These are phyloP conservation scores for Lanzia echinophila DNA, from an alignment of 2,329 filamentous ascomycete species.

Conservation along the genomic window DNA sequence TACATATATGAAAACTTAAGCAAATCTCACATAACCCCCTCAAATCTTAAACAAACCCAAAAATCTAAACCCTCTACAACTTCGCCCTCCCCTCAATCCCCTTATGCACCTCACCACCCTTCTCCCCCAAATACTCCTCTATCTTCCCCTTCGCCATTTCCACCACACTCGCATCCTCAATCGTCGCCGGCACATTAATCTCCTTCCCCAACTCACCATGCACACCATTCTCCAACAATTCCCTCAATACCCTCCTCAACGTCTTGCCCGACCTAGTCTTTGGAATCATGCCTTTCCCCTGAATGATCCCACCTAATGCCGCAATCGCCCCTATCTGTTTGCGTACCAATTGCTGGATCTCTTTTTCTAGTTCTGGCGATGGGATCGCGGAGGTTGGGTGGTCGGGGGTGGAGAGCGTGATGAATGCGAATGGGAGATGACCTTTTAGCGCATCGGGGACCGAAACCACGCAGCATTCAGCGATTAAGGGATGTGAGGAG, in stretches of 20 bases:
- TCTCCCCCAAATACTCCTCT: conserved; percentile 63
- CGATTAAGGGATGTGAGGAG: conserved; percentile 68
- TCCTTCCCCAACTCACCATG: conserved; percentile 65
- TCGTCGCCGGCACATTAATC: conserved; percentile 72
- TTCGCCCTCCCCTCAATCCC: conserved; percentile 37
- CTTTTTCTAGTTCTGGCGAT: conserved; percentile 39
- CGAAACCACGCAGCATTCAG: conserved; percentile 79
- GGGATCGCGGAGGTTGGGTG: conserved; percentile 47
- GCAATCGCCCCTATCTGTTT: conserved; percentile 84
- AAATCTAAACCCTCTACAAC: conserved; percentile 35
- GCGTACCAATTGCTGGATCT: conserved; percentile 68
- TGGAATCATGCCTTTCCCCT: conserved; percentile 80
- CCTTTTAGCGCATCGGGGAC: conserved; percentile 84
- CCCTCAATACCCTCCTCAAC: conserved; percentile 69
- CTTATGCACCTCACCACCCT: conserved; percentile 23
- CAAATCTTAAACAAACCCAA: too few relatives aligned
- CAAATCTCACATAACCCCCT: too few relatives aligned
- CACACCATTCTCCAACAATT: conserved; percentile 76
- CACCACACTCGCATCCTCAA: conserved; percentile 73
- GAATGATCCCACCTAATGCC: conserved; percentile 76
- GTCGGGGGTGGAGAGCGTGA: conserved; percentile 51
- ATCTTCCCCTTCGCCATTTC: conserved; percentile 66
- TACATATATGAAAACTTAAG: too few relatives aligned
- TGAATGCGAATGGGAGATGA: conserved; percentile 85
- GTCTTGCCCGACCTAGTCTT: conserved; percentile 75